Base-by-base conservation (phyloP, 148 eudicot species). In the Camellia lanceoleosa region DNA sequence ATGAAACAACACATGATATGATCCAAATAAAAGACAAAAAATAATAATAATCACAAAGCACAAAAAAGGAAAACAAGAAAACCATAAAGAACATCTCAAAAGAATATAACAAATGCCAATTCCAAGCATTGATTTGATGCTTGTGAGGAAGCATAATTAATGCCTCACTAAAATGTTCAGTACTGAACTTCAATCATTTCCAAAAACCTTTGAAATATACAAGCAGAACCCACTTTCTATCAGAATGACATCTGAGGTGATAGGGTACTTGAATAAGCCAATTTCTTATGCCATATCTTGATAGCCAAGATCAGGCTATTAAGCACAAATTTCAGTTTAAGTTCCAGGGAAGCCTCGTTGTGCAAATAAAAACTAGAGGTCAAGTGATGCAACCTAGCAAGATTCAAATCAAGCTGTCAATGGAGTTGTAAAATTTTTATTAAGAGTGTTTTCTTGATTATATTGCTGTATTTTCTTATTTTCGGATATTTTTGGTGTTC, bases 381-480 rank as follows among this genome's bases (percentile, higher is more conserved):
- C 51, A 12, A 7, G 4, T 1, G 55, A 19, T 52, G n/a, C 42
- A 20, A 11, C 60, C 42, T 23, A 54, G 59, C 75, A 20, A 51
- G 7, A 41, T 56, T 18, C 64, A 55, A 20, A 56, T 54, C 47
- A 49, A 51, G 30, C 23, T 8, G 3, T 72, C 38, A 73, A 20
- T 3, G 47, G 4, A 42, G 43, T 54, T 2, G 38, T 43, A 38
- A 56, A 64, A 15, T 23, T 13, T 72, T 14, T 14, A 10, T 6
- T 30, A 23, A 16, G 14, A 19, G 16, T 4, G 4, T 23, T 54
- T 12, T 73, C 23, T 51, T 0, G 5, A 23, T 20, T 38, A 54
- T 73, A 10, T 73, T 73, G 75, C 43, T 5, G 44, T 55, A 73
- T 20, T 71, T 68, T 68, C 72, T 68, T 49, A 30, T 13, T 30